phyloP scores from a whole-genome alignment of 768 basidiomycete genomes.

The Mycena vulgaris region DNA sequence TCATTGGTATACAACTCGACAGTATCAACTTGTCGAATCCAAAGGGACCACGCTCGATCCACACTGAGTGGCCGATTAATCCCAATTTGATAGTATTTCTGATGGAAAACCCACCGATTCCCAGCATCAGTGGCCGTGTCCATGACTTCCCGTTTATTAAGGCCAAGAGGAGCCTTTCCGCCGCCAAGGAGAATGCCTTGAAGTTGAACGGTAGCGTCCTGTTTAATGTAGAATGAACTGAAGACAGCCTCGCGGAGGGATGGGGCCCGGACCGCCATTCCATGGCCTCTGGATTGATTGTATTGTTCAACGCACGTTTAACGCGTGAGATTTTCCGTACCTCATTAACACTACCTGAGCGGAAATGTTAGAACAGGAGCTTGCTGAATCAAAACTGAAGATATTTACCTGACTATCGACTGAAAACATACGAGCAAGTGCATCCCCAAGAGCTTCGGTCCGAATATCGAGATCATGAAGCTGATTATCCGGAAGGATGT shows the following conservation, averaged over 20 bases:
- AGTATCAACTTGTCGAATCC: no score
- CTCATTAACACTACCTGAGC: conserved; percentile 43
- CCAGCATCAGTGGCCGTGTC: conserved; percentile 32
- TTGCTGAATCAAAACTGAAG: neutral
- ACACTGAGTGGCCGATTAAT: no score
- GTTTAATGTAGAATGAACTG: conserved; percentile 37
- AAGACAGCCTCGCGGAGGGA: conserved; percentile 41
- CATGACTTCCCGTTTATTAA: conserved; percentile 33
- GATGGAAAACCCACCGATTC: conserved; percentile 34
- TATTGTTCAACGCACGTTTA: neutral
- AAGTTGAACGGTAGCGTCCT: conserved; percentile 39
- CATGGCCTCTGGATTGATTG: conserved; percentile 32
- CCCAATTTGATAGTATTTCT: no score
- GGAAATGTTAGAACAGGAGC: neutral
- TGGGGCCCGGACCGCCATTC: conserved; percentile 39
- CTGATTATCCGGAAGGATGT: conserved; percentile 26
- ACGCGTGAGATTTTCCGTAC: neutral
- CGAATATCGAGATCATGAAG: conserved; percentile 38
- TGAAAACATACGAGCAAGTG: conserved; percentile 35
- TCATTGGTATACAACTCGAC: no score
- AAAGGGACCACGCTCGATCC: no score
- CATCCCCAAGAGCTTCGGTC: conserved; percentile 36
- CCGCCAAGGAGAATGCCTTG: conserved; percentile 37
- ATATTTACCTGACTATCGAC: conserved; percentile 23
- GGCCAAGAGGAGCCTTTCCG: conserved; percentile 17